These are phyloP conservation scores for Pugionium cornutum DNA, from an alignment of 345 rosid genomes.

Conservation along the genomic window DNA sequence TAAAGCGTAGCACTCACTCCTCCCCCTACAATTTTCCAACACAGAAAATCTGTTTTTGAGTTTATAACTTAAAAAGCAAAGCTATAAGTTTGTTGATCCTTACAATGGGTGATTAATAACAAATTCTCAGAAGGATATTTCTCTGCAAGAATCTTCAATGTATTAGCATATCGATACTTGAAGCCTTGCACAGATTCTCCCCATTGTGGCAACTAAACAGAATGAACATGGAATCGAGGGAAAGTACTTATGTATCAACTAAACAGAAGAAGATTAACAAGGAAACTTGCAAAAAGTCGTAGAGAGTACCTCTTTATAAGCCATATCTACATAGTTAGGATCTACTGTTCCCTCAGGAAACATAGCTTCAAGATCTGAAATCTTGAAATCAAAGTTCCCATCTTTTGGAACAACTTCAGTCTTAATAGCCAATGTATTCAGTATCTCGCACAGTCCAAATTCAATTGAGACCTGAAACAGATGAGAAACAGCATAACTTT, in stretches of 20 bases:
- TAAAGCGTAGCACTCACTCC: conserved; percentile 72
- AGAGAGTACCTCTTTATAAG: conserved; percentile 53
- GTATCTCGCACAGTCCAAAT: conserved; percentile 72
- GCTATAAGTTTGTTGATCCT: conserved; percentile 1
- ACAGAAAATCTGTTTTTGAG: not conserved
- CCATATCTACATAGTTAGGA: conserved; percentile 39
- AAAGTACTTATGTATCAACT: not conserved
- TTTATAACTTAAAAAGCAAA: not conserved
- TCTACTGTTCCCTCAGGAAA: conserved; percentile 69
- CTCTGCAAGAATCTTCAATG: conserved; percentile 57
- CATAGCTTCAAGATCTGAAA: conserved; percentile 58
- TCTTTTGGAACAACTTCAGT: conserved; percentile 55
- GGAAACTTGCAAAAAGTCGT: not conserved
- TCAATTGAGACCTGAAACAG: conserved; percentile 66
- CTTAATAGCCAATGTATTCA: conserved; percentile 52
- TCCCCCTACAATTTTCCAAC: conserved; percentile 56
- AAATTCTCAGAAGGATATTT: conserved; percentile 76
- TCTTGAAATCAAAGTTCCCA: conserved; percentile 54
- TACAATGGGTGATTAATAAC: conserved; percentile 82
- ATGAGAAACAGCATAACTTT: not conserved
- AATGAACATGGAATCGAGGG: conserved; percentile 5
- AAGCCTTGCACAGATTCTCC: conserved; percentile 48
- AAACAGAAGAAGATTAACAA: not conserved
- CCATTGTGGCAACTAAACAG: conserved; percentile 68
- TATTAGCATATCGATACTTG: conserved; percentile 51